Evolutionary conservation across 331 rosid genomes (phyloP), one percentile per base, ranked within the genome.

Genomic region (Acacia concinna): DNA sequence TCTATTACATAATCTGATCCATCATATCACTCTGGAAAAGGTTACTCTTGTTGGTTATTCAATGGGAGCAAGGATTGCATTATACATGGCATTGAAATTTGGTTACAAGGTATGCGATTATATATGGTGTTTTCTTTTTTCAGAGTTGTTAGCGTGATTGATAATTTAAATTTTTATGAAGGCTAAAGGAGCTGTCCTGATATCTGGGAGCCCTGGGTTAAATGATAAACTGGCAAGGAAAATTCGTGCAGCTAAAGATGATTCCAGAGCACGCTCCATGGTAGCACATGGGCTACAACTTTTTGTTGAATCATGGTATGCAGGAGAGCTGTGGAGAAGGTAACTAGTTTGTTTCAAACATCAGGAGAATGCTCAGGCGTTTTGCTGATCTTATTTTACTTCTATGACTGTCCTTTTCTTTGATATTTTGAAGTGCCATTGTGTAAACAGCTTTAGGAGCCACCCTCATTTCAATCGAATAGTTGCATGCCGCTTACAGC

Each of bases 191-290:
- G 93, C 94, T 81, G 89, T 87, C 66, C 40, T 95, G 68, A 85
- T 95, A 81, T 93, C 97, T 67, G 97, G 93, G 47, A 94, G 97
- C 85, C 98, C 98, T 52, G 98, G 98, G 64, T 78, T 95, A 71
- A 87, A 87, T 81, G 96, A 90, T 84, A 73, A 78, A 83, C 75
- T 76, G 74, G 89, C 90, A 74, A 89, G 96, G 85, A 89, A 88
- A 85, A 60, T 88, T 35, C 97, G 96, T 41, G 85, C 86, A 75
- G 97, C 95, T 84, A 88, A 80, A 76, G 99, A 95, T 81, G 96
- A 95, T 77, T 88, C 97, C 71, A 87, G 88, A 85, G 99, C 97
- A 72, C 74, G 40, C 27, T 49, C 83, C 54, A 68, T 95, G 72
- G 60, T 82, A 83, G 66, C 80, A 21, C 87, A 93, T 78, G 99